phyloP scores from a whole-genome alignment of 345 rosid genomes.

The Citrus australasica region DNA sequence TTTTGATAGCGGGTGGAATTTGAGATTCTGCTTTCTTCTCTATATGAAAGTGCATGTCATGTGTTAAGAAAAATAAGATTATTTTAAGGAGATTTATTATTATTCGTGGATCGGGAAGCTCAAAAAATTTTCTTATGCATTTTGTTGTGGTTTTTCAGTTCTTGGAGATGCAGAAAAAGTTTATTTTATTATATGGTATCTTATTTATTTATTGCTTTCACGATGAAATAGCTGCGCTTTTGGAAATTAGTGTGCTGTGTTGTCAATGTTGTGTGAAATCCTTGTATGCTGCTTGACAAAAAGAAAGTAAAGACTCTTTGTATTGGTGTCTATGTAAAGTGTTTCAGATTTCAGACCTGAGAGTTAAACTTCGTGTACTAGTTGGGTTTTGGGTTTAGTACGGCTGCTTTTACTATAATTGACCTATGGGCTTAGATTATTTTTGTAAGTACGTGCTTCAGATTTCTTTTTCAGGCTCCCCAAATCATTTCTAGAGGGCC shows the following conservation, averaged over 20 bases:
- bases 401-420: neutral
- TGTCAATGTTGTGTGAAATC: neutral
- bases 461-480: neutral
- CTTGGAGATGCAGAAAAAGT: neutral
- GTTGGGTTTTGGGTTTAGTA: neutral
- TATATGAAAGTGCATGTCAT: neutral
- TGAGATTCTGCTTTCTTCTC: neutral
- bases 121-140: neutral
- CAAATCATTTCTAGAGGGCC: neutral
- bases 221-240: neutral
- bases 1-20: neutral
- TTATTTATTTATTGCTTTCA: neutral
- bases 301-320: neutral
- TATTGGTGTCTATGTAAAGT: neutral
- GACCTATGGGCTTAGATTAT: neutral
- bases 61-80: neutral
- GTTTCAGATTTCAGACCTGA: neutral
- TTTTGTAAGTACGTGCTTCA: neutral
- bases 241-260: neutral
- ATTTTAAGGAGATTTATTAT: neutral
- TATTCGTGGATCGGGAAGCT: neutral
- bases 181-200: neutral
- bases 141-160: neutral
- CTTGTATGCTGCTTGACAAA: neutral
- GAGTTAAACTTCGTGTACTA: neutral